A percentile compares a stretch with the other conserved stretches of the same genome.
Evolutionary conservation across 768 basidiomycete genomes (phyloP).

Genomic region (Fistulinella prunicolor): DNA sequence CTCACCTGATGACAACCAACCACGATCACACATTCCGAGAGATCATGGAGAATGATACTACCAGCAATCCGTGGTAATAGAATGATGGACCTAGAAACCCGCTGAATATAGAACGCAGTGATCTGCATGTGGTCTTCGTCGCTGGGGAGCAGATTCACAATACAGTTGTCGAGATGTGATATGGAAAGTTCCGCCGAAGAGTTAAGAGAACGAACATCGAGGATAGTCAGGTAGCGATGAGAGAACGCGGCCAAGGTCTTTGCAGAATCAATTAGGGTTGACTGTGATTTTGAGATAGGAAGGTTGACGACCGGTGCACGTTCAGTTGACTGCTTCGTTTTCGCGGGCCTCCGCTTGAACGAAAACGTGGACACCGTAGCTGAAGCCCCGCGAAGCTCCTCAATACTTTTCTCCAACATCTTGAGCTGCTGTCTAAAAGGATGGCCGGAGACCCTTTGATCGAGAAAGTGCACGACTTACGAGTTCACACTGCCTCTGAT

Average conservation of each 20-base stretch:
- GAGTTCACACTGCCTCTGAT: constrained; percentile 68
- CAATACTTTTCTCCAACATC: constrained; percentile 52
- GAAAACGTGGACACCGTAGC: constrained; percentile 60
- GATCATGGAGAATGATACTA: constrained; percentile 68
- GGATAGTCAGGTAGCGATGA: constrained; percentile 42
- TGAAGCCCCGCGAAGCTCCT: constrained; percentile 45
- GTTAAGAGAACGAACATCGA: constrained; percentile 35
- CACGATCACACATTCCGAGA: constrained; percentile 61
- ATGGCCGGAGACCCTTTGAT: constrained; percentile 11
- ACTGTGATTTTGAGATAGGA: constrained; percentile 1
- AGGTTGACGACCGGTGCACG: not conserved
- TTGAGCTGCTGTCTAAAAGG: constrained; percentile 56
- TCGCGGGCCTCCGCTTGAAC: constrained; percentile 53
- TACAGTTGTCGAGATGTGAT: constrained; percentile 61
- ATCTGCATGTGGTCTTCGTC: constrained; percentile 7
- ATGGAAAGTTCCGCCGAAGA: constrained; percentile 53
- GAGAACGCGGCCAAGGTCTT: constrained; percentile 45
- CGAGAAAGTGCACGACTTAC: constrained; percentile 40
- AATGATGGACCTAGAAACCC: constrained; percentile 58
- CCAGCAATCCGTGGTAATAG: constrained; percentile 64
- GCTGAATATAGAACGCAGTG: constrained; percentile 38
- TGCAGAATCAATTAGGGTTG: constrained; percentile 26
- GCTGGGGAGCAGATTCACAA: constrained; percentile 60
- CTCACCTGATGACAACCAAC: constrained; percentile 79
- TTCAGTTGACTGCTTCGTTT: constrained; percentile 14